Evolutionary conservation across 371 early-diverging fungal genomes (phyloP).

Genomic region (Circinella minor): DNA sequence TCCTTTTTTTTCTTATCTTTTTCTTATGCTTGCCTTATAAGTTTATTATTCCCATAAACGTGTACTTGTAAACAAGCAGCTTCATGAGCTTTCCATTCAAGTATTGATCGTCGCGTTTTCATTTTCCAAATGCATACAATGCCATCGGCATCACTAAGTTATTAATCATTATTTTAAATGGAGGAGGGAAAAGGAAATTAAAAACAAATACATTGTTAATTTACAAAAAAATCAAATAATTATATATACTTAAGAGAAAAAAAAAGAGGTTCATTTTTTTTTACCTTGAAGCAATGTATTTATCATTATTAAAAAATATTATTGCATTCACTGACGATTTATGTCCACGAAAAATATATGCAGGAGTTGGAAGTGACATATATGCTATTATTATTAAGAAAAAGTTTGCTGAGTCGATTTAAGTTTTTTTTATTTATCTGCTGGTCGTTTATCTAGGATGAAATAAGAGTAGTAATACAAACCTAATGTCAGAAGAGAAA

Average conservation of each 20-base stretch:
- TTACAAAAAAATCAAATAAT: no score
- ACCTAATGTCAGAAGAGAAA: no score
- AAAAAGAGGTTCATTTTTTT: background rate
- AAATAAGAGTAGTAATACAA: no score
- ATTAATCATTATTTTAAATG: no score
- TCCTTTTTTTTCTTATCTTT: background rate
- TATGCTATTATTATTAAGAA: no score
- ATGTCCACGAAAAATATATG: conserved; percentile 43
- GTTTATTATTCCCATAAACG: conserved; percentile 16
- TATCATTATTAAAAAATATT: conserved; percentile 27
- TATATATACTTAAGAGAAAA: no score
- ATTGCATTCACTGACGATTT: conserved; percentile 32
- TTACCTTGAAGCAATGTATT: conserved; percentile 42
- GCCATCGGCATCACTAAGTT: conserved; percentile 45
- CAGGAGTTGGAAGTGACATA: conserved; percentile 25
- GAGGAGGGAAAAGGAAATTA: no score
- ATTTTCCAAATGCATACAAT: conserved; percentile 45
- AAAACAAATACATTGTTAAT: no score
- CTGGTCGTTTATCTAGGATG: no score
- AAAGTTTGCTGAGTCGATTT: no score
- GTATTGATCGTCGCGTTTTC: conserved; percentile 36
- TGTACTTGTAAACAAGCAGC: conserved; percentile 34
- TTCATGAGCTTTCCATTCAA: conserved; percentile 50
- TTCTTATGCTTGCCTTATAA: conserved; percentile 40
- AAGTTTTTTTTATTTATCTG: no score